These are phyloP conservation scores for Arthroderma uncinatum DNA, from an alignment of 2,329 filamentous ascomycete genomes.

Conservation along the genomic window DNA sequence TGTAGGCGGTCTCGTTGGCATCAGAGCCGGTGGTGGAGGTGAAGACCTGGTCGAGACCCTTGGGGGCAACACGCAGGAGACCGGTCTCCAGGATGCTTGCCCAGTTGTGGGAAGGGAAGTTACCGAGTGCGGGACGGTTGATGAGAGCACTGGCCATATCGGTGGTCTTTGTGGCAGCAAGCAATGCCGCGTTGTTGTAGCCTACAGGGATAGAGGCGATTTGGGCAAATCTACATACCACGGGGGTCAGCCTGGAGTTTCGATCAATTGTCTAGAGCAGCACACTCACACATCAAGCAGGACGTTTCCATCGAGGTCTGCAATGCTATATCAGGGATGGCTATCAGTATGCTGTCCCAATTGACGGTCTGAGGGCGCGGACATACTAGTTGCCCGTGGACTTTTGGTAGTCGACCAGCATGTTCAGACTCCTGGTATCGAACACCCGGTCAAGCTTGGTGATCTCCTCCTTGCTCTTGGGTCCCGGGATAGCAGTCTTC, in stretches of 20 bases:
- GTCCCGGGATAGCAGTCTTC: slow-evolving; percentile 58
- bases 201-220: slow-evolving; percentile 87
- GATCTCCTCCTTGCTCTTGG: slow-evolving; percentile 57
- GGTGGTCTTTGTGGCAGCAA: slow-evolving; percentile 57
- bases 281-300: slow-evolving; percentile 40
- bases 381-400: slow-evolving; percentile 65
- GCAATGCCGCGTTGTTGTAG: slow-evolving; percentile 76
- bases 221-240: slow-evolving; percentile 57
- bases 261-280: slow-evolving; percentile 5
- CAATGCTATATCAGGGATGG: slow-evolving; percentile 27
- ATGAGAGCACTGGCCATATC: slow-evolving; percentile 73
- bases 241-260: too few species aligned
- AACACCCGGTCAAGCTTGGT: slow-evolving; percentile 66
- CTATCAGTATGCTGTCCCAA: background rate
- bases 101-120: slow-evolving; percentile 84
- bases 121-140: slow-evolving; percentile 80
- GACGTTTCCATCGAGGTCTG: slow-evolving; percentile 42
- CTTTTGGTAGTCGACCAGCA: slow-evolving; percentile 64
- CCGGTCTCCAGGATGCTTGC: slow-evolving; percentile 66
- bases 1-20: slow-evolving; percentile 89
- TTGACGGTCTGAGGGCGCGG: background rate
- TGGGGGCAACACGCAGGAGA: slow-evolving; percentile 70
- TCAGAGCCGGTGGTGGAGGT: slow-evolving; percentile 82
- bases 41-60: slow-evolving; percentile 78
- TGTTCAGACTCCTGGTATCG: slow-evolving; percentile 75